Percentiles rank a stretch among this genome's conserved stretches.
Conservation (phyloP, 192 early-diverging fungal genomes). For the Backusella australiensis region DNA sequence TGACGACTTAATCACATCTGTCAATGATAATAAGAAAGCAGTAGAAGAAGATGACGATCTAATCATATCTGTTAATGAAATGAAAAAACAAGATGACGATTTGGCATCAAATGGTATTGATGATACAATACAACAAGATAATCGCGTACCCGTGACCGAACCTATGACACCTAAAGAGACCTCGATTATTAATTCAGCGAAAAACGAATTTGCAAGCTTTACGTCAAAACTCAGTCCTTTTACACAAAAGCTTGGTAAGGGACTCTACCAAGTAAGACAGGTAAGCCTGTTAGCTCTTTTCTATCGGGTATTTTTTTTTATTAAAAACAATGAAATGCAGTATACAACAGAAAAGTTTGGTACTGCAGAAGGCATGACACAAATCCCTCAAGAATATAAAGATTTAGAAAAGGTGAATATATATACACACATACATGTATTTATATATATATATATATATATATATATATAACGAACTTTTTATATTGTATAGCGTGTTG, state of each 20-base stretch:
- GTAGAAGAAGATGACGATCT: neutral
- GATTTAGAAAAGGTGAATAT: slow-evolving; percentile 73
- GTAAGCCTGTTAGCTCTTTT: slow-evolving; percentile 10
- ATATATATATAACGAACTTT: no score
- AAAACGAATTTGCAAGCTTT: slow-evolving; percentile 39
- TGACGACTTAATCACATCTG: neutral
- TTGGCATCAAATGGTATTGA: neutral
- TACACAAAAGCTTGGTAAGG: slow-evolving; percentile 39
- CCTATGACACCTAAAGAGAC: neutral
- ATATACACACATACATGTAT: neutral
- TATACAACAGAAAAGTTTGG: slow-evolving; percentile 66
- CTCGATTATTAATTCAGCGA: slow-evolving; percentile 7
- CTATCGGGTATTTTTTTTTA: no score
- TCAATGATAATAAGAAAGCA: neutral
- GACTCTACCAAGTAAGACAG: slow-evolving; percentile 41
- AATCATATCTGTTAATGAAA: neutral
- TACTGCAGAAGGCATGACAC: slow-evolving; percentile 74
- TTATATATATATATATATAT: neutral
- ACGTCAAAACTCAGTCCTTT: slow-evolving; percentile 39
- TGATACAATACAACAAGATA: neutral
- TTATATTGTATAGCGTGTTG: slow-evolving; percentile 60
- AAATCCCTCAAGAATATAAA: slow-evolving; percentile 86
- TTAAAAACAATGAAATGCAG: slow-evolving; percentile 39
- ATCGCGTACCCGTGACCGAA: neutral
- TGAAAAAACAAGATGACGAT: neutral